phyloP scores from a whole-genome alignment of 148 eudicot species.

The Salicornia ramosissima region DNA sequence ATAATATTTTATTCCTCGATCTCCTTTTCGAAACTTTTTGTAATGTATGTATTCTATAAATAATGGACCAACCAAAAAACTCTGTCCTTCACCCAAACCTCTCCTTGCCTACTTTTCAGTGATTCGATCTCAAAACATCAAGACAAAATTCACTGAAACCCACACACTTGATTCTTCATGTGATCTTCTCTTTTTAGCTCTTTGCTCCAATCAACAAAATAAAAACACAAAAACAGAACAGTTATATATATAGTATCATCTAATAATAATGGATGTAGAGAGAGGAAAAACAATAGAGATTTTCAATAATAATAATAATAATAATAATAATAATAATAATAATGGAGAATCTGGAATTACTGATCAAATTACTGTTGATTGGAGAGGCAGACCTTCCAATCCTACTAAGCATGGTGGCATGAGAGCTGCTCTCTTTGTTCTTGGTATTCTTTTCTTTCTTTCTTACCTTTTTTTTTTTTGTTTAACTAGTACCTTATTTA shows the following conservation, averaged over 20 bases:
- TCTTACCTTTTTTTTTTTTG: neutral
- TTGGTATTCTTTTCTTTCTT: conserved; percentile 39
- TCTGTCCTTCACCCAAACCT: conserved; percentile 13
- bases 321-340: conserved; percentile 17
- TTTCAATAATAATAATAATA: neutral
- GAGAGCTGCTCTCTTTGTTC: conserved; percentile 80
- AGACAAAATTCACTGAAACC: conserved; percentile 1
- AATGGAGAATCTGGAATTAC: conserved; percentile 1
- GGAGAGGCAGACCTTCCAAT: conserved; percentile 82
- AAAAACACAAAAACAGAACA: neutral
- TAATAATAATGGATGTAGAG: conserved; percentile 30
- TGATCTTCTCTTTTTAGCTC: neutral
- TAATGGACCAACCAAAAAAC: conserved; percentile 18
- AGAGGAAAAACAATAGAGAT: conserved; percentile 19
- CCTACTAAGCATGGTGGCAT: conserved; percentile 73
- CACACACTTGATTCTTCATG: neutral
- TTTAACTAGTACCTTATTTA: too few species aligned
- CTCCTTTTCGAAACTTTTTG: neutral
- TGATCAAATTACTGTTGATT: conserved; percentile 49
- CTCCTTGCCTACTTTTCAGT: conserved; percentile 2
- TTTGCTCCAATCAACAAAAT: too few species aligned
- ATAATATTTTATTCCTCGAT: neutral
- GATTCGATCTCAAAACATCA: neutral
- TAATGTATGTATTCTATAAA: conserved; percentile 6
- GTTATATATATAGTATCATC: too few species aligned